phyloP scores from a whole-genome alignment of 306 rosid genomes.

The Vicia sativa region DNA sequence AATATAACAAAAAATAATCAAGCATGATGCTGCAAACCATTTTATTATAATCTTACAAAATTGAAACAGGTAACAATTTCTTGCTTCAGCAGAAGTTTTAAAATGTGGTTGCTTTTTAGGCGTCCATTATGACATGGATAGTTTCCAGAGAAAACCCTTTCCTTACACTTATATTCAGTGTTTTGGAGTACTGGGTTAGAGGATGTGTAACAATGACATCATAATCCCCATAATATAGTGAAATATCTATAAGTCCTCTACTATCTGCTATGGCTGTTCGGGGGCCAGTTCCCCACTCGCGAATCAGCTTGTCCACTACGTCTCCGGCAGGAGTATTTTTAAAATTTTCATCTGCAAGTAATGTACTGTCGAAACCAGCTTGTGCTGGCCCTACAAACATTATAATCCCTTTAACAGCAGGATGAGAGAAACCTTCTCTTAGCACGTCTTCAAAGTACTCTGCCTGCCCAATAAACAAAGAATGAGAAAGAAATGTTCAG shows the following conservation, averaged over 20 bases:
- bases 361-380: slow-evolving; percentile 59
- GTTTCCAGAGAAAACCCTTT: slow-evolving; percentile 42
- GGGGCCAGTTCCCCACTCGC: slow-evolving; percentile 57
- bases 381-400: slow-evolving; percentile 67
- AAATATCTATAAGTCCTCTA: slow-evolving; percentile 54
- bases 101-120: slow-evolving; percentile 25
- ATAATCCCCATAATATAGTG: slow-evolving; percentile 77
- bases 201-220: slow-evolving; percentile 60
- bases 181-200: slow-evolving; percentile 41
- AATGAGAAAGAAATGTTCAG: background rate
- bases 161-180: slow-evolving; percentile 48
- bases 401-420: slow-evolving; percentile 77
- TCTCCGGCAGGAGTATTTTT: slow-evolving; percentile 66
- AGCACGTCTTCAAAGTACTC: slow-evolving; percentile 65
- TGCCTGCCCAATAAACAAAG: slow-evolving; percentile 48
- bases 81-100: background rate
- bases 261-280: slow-evolving; percentile 47
- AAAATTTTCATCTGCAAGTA: slow-evolving; percentile 59
- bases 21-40: slow-evolving; percentile 10
- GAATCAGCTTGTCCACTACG: slow-evolving; percentile 70
- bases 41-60: slow-evolving; percentile 24
- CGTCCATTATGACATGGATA: slow-evolving; percentile 47
- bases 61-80: slow-evolving; percentile 10
- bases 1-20: slow-evolving; percentile 11
- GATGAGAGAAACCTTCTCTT: slow-evolving; percentile 73